Percentiles rank a stretch among this genome's conserved stretches.
These are phyloP conservation scores for Hygrocybe coccinea DNA, from an alignment of 768 basidiomycete species.

Conservation along the genomic window DNA sequence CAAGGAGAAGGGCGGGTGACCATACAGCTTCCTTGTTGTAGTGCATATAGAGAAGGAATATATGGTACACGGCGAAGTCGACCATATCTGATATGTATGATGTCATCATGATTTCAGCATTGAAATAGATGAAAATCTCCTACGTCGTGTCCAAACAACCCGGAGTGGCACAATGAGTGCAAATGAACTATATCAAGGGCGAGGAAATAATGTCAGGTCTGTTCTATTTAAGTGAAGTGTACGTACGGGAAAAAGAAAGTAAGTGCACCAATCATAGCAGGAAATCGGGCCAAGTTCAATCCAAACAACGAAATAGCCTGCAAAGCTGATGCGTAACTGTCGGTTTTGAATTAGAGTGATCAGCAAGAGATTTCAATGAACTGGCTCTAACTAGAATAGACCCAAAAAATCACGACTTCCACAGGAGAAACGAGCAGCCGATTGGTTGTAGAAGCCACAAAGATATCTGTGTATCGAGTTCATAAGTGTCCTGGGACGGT, in stretches of 20 bases:
- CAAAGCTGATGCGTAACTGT: slow-evolving; percentile 33
- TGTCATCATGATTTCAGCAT: background rate
- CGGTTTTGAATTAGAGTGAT: slow-evolving; percentile 1
- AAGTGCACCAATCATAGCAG: slow-evolving; percentile 56
- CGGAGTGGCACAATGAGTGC: slow-evolving; percentile 14
- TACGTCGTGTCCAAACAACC: slow-evolving; percentile 13
- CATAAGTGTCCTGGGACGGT: background rate
- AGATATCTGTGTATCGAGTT: slow-evolving; percentile 26
- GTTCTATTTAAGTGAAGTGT: background rate
- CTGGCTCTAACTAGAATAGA: slow-evolving; percentile 46
- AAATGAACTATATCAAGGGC: slow-evolving; percentile 2
- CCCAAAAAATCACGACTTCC: slow-evolving; percentile 43
- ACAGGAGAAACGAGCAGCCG: slow-evolving; percentile 28
- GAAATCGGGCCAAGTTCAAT: slow-evolving; percentile 57
- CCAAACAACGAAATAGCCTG: slow-evolving; percentile 73
- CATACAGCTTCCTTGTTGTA: slow-evolving; percentile 59
- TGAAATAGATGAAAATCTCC: background rate
- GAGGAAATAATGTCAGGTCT: background rate
- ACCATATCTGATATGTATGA: slow-evolving; percentile 44
- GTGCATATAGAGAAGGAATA: slow-evolving; percentile 72
- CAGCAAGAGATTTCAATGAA: slow-evolving; percentile 6
- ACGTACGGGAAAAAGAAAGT: slow-evolving; percentile 52
- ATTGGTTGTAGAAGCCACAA: slow-evolving; percentile 38
- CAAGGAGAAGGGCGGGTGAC: background rate
- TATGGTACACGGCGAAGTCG: slow-evolving; percentile 72